These are phyloP conservation scores for Halteria grandinella DNA, from an alignment of 73 alveolate species.

Conservation along the genomic window DNA sequence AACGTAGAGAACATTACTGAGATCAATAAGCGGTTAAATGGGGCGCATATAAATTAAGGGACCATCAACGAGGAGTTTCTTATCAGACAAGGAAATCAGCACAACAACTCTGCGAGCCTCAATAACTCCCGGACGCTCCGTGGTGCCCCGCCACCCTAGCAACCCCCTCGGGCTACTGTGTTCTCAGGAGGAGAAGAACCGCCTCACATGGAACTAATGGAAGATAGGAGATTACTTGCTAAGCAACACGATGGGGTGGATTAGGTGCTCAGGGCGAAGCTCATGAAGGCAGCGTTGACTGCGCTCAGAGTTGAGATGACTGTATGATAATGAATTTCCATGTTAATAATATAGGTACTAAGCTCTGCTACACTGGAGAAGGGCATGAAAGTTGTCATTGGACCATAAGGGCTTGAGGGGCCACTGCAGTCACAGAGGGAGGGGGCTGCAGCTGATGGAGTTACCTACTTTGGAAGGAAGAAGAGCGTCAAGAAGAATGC, in stretches of 20 bases:
- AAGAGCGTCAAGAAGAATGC: slow-evolving; percentile 49
- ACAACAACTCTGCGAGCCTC: too few relatives aligned
- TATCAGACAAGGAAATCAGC: background rate
- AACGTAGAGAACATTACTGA: slow-evolving; percentile 31
- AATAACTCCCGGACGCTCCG: too few relatives aligned
- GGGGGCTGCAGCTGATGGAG: slow-evolving; percentile 83
- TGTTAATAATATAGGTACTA: slow-evolving; percentile 54
- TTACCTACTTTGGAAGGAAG: slow-evolving; percentile 80
- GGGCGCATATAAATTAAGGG: too few relatives aligned
- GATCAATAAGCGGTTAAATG: slow-evolving; percentile 33
- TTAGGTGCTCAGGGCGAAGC: too few relatives aligned
- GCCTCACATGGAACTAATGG: too few relatives aligned
- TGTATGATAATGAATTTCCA: background rate
- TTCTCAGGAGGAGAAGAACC: too few relatives aligned
- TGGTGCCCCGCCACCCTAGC: too few relatives aligned
- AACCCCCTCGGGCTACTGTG: too few relatives aligned
- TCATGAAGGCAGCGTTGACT: too few relatives aligned
- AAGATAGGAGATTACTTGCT: too few relatives aligned
- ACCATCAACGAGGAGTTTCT: slow-evolving; percentile 9
- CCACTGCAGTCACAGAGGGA: slow-evolving; percentile 66
- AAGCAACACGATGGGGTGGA: too few relatives aligned
- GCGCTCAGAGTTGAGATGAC: too few relatives aligned
- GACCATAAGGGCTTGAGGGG: slow-evolving; percentile 74
- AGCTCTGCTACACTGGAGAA: slow-evolving; percentile 71
- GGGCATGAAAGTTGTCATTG: slow-evolving; percentile 63